phyloP scores from a whole-genome alignment of 179 eudicot species.

The Carnegiea gigantea region DNA sequence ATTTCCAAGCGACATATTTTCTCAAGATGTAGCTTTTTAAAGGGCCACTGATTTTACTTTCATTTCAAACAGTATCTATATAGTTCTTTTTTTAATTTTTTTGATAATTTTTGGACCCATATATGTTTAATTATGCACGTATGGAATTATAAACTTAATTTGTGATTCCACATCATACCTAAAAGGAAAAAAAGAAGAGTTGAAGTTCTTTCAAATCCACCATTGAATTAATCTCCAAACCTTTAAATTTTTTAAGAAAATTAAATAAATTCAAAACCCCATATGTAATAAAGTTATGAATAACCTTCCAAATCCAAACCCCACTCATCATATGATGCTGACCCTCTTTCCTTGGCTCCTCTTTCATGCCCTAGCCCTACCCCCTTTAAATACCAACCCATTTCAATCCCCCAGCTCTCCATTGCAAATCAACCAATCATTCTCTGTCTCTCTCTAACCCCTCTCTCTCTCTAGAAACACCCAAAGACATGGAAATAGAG shows the following conservation, averaged over 20 bases:
- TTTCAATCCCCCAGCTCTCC: constrained; percentile 13
- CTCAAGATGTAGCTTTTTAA: too few relatives aligned
- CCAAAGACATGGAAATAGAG: constrained; percentile 20
- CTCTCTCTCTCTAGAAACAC: not conserved
- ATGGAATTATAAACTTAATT: not conserved
- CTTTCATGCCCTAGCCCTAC: not conserved
- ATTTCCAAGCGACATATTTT: too few relatives aligned
- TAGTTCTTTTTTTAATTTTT: too few relatives aligned
- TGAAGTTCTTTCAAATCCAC: not conserved
- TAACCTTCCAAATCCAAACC: constrained; percentile 8
- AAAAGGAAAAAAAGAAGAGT: not conserved
- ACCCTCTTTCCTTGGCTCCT: constrained; percentile 20
- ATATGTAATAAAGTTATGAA: constrained; percentile 4
- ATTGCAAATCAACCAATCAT: constrained; percentile 28
- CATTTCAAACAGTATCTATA: too few relatives aligned
- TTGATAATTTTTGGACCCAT: not conserved
- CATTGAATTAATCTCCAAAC: not conserved
- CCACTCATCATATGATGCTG: not conserved
- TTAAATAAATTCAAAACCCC: not conserved
- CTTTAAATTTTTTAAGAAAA: not conserved
- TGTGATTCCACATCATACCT: not conserved
- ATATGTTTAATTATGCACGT: too few relatives aligned
- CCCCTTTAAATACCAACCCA: constrained; percentile 32
- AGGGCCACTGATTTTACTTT: too few relatives aligned
- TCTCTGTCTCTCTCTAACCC: not conserved